These are phyloP conservation scores for Aphanomyces astaci DNA, from an alignment of 352 stramenopile genomes.

Conservation along the genomic window DNA sequence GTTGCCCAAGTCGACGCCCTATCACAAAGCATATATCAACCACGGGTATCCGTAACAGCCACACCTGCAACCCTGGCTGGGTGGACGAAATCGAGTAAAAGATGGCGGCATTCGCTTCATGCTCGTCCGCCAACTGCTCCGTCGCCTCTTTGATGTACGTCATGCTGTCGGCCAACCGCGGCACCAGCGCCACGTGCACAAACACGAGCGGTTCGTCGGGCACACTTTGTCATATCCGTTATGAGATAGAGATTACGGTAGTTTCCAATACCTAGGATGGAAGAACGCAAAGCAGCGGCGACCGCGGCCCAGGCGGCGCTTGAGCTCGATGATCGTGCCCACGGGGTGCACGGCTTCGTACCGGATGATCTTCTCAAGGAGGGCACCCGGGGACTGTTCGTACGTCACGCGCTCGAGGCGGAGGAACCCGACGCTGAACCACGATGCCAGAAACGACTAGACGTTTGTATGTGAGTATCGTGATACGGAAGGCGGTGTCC, in stretches of 20 bases:
- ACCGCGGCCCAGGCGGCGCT: constrained; percentile 73
- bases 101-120: constrained; percentile 70
- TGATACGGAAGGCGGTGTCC: neutral
- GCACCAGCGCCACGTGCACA: constrained; percentile 90
- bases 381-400: constrained; percentile 80
- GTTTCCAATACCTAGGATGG: constrained; percentile 67
- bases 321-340: constrained; percentile 89
- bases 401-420: constrained; percentile 90
- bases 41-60: neutral
- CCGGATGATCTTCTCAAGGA: constrained; percentile 93
- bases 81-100: constrained; percentile 96
- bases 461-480: neutral
- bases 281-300: constrained; percentile 93
- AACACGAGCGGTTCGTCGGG: constrained; percentile 91
- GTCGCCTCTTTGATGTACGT: constrained; percentile 79
- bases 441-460: constrained; percentile 81
- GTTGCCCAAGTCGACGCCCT: constrained; percentile 92
- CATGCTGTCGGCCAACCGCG: constrained; percentile 87
- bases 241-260: no score
- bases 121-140: constrained; percentile 49
- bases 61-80: constrained; percentile 80
- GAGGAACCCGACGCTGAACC: constrained; percentile 90
- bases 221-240: constrained; percentile 34
- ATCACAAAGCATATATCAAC: constrained; percentile 7
- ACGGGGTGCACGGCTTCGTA: constrained; percentile 94